A percentile compares a stretch with the other conserved stretches of the same genome.
Evolutionary conservation across 257 asterid species (phyloP).

Genomic region (Solanum sparsipilum): DNA sequence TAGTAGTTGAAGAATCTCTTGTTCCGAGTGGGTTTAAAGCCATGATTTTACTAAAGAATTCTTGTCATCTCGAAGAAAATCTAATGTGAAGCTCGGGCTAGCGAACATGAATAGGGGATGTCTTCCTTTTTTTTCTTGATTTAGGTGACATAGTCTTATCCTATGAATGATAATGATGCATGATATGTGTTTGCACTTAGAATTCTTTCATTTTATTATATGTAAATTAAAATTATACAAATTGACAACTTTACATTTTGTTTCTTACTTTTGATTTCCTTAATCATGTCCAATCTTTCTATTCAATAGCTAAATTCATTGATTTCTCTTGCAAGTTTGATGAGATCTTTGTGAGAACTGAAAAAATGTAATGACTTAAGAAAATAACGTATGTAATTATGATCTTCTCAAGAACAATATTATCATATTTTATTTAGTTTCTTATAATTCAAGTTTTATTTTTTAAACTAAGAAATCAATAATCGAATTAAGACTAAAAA

Average conservation of each 20-base stretch:
- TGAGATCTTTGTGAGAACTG: background rate
- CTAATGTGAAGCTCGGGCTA: no score
- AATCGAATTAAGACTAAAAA: background rate
- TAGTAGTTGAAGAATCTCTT: background rate
- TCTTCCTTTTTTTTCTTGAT: background rate
- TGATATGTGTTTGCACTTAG: background rate
- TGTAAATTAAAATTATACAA: background rate
- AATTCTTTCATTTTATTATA: background rate
- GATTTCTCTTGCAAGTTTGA: background rate
- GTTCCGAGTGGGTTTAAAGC: background rate
- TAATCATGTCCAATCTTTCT: background rate
- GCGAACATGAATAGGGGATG: no score
- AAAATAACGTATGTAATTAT: no score
- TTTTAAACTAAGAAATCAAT: background rate
- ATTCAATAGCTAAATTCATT: background rate
- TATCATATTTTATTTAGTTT: background rate
- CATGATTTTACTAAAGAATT: background rate
- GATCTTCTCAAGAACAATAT: background rate
- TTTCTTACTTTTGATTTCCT: background rate
- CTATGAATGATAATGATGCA: no score
- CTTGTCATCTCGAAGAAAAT: no score
- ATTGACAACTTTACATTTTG: background rate
- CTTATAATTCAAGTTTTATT: background rate
- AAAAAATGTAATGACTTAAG: background rate
- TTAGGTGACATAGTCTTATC: background rate